phyloP scores from a whole-genome alignment of 2,329 filamentous ascomycete genomes.

The Diaporthe eres region DNA sequence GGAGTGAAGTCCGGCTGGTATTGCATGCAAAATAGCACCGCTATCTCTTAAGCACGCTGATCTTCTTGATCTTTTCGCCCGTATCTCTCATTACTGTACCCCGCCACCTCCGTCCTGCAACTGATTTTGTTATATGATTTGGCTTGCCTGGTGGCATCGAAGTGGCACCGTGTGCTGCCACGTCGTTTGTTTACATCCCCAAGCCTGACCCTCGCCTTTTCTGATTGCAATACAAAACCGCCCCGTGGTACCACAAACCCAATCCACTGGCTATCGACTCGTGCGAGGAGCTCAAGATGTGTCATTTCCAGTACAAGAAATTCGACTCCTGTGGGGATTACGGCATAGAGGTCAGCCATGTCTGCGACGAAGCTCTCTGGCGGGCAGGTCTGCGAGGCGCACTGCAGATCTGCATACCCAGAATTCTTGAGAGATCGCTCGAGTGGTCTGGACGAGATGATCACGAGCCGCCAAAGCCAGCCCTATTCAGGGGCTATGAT shows the following conservation, averaged over 20 bases:
- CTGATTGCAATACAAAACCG: not conserved
- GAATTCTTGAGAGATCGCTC: conserved; percentile 26
- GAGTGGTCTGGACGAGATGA: conserved; percentile 28
- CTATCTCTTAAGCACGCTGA: not conserved
- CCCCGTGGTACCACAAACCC: not conserved
- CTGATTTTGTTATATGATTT: not conserved
- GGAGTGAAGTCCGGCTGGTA: not conserved
- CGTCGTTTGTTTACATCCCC: not conserved
- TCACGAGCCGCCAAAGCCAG: conserved; percentile 28
- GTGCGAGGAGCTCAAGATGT: conserved; percentile 35
- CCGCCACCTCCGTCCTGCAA: not conserved
- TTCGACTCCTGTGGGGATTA: conserved; percentile 38
- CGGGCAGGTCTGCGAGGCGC: conserved; percentile 32
- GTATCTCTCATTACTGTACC: not conserved
- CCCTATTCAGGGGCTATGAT: conserved; percentile 24
- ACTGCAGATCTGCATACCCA: conserved; percentile 34
- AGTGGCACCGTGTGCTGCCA: not conserved
- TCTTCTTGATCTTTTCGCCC: not conserved
- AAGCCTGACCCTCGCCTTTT: too few species aligned
- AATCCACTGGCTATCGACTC: too few species aligned
- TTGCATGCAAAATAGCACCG: not conserved
- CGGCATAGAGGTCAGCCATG: conserved; percentile 33
- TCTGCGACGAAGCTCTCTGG: conserved; percentile 35
- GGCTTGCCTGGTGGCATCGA: not conserved
- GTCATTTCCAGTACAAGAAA: conserved; percentile 34